These are phyloP conservation scores for Botryotinia convoluta DNA, from an alignment of 2,329 filamentous ascomycete species.

Conservation along the genomic window DNA sequence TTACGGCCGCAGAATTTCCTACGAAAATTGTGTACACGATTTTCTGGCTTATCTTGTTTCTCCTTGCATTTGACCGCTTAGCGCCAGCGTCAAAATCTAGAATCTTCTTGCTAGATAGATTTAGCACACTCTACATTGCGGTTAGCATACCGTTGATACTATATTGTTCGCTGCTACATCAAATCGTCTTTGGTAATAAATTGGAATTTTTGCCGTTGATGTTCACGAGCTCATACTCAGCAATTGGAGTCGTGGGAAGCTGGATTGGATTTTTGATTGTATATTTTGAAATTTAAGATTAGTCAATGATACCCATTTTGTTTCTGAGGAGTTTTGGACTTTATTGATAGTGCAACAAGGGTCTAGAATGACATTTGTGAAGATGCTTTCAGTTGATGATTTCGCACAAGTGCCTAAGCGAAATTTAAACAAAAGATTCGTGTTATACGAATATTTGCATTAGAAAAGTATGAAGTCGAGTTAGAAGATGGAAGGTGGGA, in stretches of 20 bases:
- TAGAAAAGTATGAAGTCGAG: neutral
- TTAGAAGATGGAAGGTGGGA: neutral
- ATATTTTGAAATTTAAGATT: constrained; percentile 59
- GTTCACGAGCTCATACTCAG: constrained; percentile 94
- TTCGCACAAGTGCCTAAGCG: neutral
- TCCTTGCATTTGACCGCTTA: constrained; percentile 81
- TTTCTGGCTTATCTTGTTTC: constrained; percentile 83
- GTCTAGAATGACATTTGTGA: neutral
- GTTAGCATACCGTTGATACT: constrained; percentile 84
- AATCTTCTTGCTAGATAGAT: constrained; percentile 87
- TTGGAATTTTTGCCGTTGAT: constrained; percentile 93
- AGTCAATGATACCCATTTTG: constrained; percentile 26
- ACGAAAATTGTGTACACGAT: constrained; percentile 93
- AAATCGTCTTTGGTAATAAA: constrained; percentile 74
- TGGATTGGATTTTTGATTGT: constrained; percentile 94
- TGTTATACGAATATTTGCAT: neutral
- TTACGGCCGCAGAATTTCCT: constrained; percentile 88
- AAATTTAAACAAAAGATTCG: neutral
- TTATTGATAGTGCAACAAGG: neutral
- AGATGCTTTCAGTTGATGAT: neutral
- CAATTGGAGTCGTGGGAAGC: constrained; percentile 90
- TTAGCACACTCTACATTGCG: constrained; percentile 84
- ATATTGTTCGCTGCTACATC: constrained; percentile 84
- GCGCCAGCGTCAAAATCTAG: constrained; percentile 81
- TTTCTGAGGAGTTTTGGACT: constrained; percentile 6